Base-by-base conservation (phyloP, 1,284 basidiomycete species). In the Amylostereum chailletii region DNA sequence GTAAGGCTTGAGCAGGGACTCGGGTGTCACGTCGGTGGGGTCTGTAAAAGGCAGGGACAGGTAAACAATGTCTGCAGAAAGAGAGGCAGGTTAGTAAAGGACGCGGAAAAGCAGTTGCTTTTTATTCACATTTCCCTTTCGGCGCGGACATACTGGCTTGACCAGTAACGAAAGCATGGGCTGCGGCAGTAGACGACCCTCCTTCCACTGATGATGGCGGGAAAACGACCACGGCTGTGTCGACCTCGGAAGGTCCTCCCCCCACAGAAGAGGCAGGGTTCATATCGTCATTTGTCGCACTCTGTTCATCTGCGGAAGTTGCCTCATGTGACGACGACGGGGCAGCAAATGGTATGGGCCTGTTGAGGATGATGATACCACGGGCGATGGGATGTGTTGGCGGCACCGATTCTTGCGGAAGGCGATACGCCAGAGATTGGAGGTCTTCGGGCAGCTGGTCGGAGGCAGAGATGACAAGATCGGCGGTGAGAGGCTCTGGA, bases 131-230 rank as follows among this genome's bases (percentile, higher is more conserved):
- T 76, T 87, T 86, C 1, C 84, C 90, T 48, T 76, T 70, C 0
- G 95, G 95, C 49, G 90, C 81, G 5, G 89, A 86, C 67, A 94
- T 79, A 1, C 88, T 92, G 6, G 84, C 87, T 60, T 90, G 82
- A 5, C 94, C 95, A 39, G 86, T 85, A 46, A 91, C 68, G 45
- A 94, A 67, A 0, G 75, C 83, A 45, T 83, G 82, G 2, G 86
- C 90, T 1, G 86, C 74, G 5, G 69, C 65, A 1, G 65, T 67
- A 0, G 61, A 51, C 5, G 79, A 75, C 3, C 76, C 79, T 27
- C 65, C 67, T 0, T 62, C 51, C 2, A 84, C 59, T 1, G 74
- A 76, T 0, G 68, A 70, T 0, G 94, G 93, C 0, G 94, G 92
- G 56, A 96, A 93, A 3, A 96, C 75, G 6, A 94, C 59, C 2